Percentiles rank a stretch among this genome's conserved stretches.
These are phyloP conservation scores for Pythium dissotocum DNA, from an alignment of 352 stramenopile genomes.

Conservation along the genomic window DNA sequence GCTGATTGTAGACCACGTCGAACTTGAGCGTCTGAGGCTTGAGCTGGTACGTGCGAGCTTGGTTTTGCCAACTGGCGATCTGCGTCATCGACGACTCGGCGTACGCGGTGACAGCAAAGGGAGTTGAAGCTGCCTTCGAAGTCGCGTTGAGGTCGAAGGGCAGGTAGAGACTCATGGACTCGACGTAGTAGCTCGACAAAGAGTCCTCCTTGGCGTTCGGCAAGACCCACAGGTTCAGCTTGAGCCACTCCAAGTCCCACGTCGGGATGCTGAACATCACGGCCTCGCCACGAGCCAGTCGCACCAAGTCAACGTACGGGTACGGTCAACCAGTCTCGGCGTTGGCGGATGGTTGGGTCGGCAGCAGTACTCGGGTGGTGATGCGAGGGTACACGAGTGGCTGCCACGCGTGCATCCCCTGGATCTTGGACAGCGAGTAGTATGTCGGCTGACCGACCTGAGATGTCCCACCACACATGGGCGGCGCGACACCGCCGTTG, in stretches of 20 bases:
- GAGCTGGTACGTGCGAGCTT: constrained; percentile 2
- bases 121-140: neutral
- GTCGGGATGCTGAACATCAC: constrained; percentile 5
- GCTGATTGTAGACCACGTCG: constrained; percentile 11
- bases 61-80: constrained; percentile 1
- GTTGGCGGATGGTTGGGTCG: constrained; percentile 2
- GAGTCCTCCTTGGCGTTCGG: constrained; percentile 7
- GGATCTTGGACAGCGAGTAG: constrained; percentile 12
- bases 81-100: constrained; percentile 12
- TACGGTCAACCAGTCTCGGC: neutral
- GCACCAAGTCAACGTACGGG: constrained; percentile 5
- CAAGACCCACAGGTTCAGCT: constrained; percentile 9
- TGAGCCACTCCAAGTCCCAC: constrained; percentile 18
- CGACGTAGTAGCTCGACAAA: constrained; percentile 15
- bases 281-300: neutral
- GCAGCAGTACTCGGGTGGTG: constrained; percentile 6
- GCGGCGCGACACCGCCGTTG: constrained; percentile 10
- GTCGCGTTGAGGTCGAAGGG: neutral
- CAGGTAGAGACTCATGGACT: constrained; percentile 10
- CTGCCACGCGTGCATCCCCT: constrained; percentile 16
- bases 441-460: neutral
- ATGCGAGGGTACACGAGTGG: constrained; percentile 11
- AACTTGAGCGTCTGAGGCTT: constrained; percentile 14
- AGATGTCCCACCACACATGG: constrained; percentile 2
- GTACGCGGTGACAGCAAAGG: neutral